phyloP scores from a whole-genome alignment of 352 stramenopile genomes.

The Phytophthora boehmeriae region DNA sequence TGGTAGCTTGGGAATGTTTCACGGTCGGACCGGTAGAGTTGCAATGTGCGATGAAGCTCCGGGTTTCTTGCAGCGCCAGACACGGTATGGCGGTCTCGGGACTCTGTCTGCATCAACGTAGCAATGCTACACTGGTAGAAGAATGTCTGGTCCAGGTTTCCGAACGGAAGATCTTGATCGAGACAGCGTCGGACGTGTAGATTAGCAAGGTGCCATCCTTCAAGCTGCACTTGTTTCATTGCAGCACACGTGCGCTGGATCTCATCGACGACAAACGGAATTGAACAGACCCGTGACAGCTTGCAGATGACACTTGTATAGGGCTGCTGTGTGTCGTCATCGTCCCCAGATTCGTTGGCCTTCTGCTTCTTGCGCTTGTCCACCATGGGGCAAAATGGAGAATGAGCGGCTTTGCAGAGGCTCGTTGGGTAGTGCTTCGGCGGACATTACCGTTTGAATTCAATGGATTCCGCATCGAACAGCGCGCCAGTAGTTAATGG shows the following conservation, averaged over 20 bases:
- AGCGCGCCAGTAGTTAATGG: no score
- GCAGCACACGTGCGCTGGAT: slow-evolving; percentile 13
- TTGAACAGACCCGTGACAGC: slow-evolving; percentile 10
- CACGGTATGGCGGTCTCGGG: neutral
- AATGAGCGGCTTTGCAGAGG: no score
- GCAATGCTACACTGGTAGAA: slow-evolving; percentile 19
- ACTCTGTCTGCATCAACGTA: slow-evolving; percentile 9
- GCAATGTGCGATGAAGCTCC: slow-evolving; percentile 10
- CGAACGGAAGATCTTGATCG: slow-evolving; percentile 4
- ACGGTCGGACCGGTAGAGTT: slow-evolving; percentile 8
- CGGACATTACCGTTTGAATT: no score
- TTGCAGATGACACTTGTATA: slow-evolving; percentile 21
- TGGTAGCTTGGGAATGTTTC: slow-evolving; percentile 1
- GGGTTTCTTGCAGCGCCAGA: slow-evolving; percentile 10
- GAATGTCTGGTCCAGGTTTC: slow-evolving; percentile 6
- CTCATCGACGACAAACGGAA: slow-evolving; percentile 17
- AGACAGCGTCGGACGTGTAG: slow-evolving; percentile 25
- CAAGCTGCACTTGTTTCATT: slow-evolving; percentile 31
- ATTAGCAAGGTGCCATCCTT: slow-evolving; percentile 28
- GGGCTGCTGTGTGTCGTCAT: no score
- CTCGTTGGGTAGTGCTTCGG: no score
- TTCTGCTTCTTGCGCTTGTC: no score
- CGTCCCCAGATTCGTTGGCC: no score
- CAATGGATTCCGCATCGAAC: no score
- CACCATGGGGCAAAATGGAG: no score